phyloP scores from a whole-genome alignment of 805 yeast genomes.

The Lipomyces orientalis region DNA sequence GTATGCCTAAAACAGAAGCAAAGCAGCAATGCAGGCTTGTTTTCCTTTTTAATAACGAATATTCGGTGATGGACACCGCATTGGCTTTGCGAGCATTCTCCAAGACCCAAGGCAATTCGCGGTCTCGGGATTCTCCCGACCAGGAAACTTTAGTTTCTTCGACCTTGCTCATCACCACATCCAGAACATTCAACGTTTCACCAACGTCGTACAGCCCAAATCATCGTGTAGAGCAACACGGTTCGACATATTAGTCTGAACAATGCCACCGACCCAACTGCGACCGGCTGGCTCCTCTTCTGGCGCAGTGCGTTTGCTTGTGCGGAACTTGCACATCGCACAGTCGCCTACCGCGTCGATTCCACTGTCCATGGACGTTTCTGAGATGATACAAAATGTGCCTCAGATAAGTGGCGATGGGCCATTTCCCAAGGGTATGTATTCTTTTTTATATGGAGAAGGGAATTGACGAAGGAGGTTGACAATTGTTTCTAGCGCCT shows the following conservation, averaged over 20 bases:
- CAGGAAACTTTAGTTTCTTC: not conserved
- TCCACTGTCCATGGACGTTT: constrained; percentile 39
- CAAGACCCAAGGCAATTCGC: not conserved
- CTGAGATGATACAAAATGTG: constrained; percentile 34
- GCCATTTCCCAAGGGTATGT: constrained; percentile 38
- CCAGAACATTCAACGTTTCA: not conserved
- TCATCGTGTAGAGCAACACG: not conserved
- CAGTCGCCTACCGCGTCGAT: constrained; percentile 54
- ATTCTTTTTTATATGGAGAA: not conserved
- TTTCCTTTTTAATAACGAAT: not conserved
- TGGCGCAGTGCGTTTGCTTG: not conserved
- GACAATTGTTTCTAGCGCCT: constrained; percentile 42
- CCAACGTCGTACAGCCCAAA: not conserved
- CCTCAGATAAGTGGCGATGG: constrained; percentile 41
- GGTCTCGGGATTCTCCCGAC: not conserved
- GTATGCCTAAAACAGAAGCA: not conserved
- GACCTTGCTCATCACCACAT: not conserved
- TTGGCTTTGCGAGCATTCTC: not conserved
- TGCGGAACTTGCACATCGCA: constrained; percentile 35
- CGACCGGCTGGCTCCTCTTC: not conserved
- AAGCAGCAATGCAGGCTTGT: not conserved
- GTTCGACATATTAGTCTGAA: not conserved
- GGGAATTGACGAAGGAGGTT: not conserved
- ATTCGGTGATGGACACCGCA: not conserved
- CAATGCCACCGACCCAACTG: not conserved